Conservation (phyloP, 2,329 filamentous ascomycete genomes). For the Hypoxylon sp. region DNA sequence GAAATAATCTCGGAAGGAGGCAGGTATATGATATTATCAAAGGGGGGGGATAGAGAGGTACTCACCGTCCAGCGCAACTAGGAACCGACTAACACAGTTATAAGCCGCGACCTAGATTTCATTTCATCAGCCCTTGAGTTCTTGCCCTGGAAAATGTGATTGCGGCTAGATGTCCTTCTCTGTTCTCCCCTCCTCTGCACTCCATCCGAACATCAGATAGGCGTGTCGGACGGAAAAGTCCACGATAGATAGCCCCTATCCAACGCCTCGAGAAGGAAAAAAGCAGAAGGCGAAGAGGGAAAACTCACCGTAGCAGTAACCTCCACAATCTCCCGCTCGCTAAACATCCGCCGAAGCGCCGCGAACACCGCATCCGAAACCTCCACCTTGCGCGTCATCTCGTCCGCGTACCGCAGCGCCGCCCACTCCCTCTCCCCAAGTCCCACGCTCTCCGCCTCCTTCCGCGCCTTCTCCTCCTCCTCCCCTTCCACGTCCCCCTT, state of each 20-base stretch:
- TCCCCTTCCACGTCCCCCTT: neutral
- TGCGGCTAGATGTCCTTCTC: neutral
- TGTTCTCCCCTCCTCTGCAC: neutral
- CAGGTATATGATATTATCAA: neutral
- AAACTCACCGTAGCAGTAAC: slow-evolving; percentile 76
- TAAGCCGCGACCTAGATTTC: slow-evolving; percentile 72
- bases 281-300: neutral
- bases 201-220: neutral
- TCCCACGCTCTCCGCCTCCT: slow-evolving; percentile 39
- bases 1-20: neutral
- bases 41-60: slow-evolving; percentile 31
- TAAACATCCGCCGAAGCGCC: slow-evolving; percentile 70
- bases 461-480: slow-evolving; percentile 46
- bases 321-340: slow-evolving; percentile 81
- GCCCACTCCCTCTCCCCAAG: slow-evolving; percentile 74
- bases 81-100: slow-evolving; percentile 86
- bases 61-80: slow-evolving; percentile 83
- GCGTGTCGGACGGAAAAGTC: no score
- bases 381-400: slow-evolving; percentile 81
- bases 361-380: slow-evolving; percentile 78
- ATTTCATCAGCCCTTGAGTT: slow-evolving; percentile 19
- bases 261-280: neutral
- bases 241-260: neutral
- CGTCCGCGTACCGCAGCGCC: slow-evolving; percentile 80
- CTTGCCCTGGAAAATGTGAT: neutral